Evolutionary conservation across 2,329 filamentous ascomycete species (phyloP).

Genomic region (Cercospora zeina): DNA sequence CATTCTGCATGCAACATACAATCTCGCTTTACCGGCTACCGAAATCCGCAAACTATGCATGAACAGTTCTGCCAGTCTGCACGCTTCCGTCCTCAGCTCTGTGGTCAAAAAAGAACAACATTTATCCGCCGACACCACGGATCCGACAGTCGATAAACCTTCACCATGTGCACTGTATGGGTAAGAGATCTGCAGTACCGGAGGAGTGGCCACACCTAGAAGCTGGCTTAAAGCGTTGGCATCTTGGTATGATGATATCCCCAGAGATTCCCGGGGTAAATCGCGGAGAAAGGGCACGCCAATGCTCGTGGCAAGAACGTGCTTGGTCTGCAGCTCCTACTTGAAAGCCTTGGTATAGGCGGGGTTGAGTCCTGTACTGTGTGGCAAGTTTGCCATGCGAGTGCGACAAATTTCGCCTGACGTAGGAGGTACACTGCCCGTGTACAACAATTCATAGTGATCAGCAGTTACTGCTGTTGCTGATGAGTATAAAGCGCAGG

Average conservation of each 20-base stretch:
- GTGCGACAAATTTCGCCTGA: not conserved
- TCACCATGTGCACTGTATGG: not conserved
- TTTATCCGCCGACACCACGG: not conserved
- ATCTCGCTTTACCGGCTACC: too few relatives aligned
- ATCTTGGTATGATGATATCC: not conserved
- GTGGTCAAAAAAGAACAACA: too few relatives aligned
- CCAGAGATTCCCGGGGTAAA: not conserved
- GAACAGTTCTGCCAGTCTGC: not conserved
- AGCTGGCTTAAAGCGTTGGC: not conserved
- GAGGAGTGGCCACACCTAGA: not conserved
- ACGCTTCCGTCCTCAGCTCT: not conserved
- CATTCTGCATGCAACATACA: too few relatives aligned
- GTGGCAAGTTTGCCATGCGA: constrained; percentile 4
- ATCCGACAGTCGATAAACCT: not conserved
- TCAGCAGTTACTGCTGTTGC: not conserved
- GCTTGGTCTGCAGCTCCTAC: constrained; percentile 3
- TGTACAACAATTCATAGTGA: not conserved
- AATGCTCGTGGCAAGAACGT: constrained; percentile 5
- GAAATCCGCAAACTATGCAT: not conserved
- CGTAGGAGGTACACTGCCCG: too few relatives aligned
- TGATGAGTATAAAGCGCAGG: not conserved
- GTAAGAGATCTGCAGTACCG: not conserved
- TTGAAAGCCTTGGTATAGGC: not conserved
- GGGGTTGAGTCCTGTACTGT: not conserved
- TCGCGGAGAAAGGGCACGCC: constrained; percentile 3